Conservation (phyloP, 441 rosid genomes). For the Erodium trifolium region DNA sequence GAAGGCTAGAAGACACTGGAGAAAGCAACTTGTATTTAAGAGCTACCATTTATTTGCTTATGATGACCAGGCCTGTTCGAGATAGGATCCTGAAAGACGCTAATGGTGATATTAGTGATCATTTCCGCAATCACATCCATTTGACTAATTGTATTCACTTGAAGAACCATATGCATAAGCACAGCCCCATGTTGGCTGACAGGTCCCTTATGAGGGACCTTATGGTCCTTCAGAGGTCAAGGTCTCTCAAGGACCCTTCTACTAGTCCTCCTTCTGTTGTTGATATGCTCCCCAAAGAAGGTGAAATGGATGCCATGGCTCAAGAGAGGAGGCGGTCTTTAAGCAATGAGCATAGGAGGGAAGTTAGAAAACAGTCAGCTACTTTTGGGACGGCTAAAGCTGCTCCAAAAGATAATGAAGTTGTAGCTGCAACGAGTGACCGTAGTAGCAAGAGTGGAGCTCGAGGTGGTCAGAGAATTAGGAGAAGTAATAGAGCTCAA, state of each 20-base stretch:
- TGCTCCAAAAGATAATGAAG: constrained; percentile 39
- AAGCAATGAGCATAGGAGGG: constrained; percentile 35
- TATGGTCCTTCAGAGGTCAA: constrained; percentile 81
- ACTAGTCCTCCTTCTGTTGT: constrained; percentile 77
- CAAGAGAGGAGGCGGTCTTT: constrained; percentile 56
- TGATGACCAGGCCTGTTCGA: constrained; percentile 72
- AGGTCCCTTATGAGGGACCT: constrained; percentile 86
- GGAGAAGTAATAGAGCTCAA: constrained; percentile 48
- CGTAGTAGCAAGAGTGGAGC: constrained; percentile 41
- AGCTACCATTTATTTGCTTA: constrained; percentile 36
- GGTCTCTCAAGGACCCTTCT: constrained; percentile 88
- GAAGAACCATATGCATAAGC: constrained; percentile 98
- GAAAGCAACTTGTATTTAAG: constrained; percentile 31
- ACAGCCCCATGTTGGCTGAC: constrained; percentile 69
- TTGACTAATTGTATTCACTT: constrained; percentile 93
- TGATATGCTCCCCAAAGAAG: constrained; percentile 24
- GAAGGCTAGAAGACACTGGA: constrained; percentile 13
- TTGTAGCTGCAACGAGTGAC: constrained; percentile 35
- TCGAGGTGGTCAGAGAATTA: constrained; percentile 53
- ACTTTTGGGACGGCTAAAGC: constrained; percentile 51
- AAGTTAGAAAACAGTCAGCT: constrained; percentile 49
- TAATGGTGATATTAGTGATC: constrained; percentile 61
- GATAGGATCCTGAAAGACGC: constrained; percentile 80
- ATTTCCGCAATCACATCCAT: constrained; percentile 91
- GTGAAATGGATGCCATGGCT: constrained; percentile 21